Conservation (phyloP, 805 yeast species). For the Wickerhamiella siamensis region DNA sequence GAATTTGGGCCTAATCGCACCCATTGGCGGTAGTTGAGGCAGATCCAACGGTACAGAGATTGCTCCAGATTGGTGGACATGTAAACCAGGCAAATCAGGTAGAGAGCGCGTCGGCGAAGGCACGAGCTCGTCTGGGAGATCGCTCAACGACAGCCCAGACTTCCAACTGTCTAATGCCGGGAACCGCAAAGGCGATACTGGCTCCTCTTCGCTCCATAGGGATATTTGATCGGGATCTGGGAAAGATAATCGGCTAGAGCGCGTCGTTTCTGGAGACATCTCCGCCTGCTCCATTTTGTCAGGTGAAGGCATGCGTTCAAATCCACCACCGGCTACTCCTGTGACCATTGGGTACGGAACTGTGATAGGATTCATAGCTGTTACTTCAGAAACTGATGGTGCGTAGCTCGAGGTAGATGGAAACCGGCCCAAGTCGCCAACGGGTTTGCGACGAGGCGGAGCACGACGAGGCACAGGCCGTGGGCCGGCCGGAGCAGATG, state of each 20-base stretch:
- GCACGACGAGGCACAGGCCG: background rate
- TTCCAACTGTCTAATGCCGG: conserved; percentile 1
- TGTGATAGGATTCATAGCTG: too few species aligned
- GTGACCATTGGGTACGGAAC: too few species aligned
- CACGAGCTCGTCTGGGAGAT: conserved; percentile 11
- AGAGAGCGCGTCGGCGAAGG: conserved; percentile 13
- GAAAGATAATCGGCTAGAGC: background rate
- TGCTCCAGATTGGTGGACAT: conserved; percentile 2
- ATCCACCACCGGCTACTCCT: too few species aligned
- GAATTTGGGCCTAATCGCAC: conserved; percentile 12
- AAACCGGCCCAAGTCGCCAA: background rate
- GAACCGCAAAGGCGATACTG: background rate
- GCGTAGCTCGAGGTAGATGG: background rate
- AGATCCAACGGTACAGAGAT: conserved; percentile 11
- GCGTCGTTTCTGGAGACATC: background rate
- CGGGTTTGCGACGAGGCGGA: background rate
- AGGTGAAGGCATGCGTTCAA: background rate
- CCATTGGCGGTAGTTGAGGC: conserved; percentile 16
- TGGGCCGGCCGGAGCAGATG: background rate
- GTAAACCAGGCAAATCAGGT: conserved; percentile 8
- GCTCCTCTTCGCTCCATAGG: background rate
- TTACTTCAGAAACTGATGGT: background rate
- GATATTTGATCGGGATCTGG: background rate
- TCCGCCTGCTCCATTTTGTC: background rate
- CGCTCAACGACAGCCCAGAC: background rate